Percentiles rank a stretch among this genome's conserved stretches.
Conservation (phyloP, 352 stramenopile genomes). For the Phytophthora sansomeana region DNA sequence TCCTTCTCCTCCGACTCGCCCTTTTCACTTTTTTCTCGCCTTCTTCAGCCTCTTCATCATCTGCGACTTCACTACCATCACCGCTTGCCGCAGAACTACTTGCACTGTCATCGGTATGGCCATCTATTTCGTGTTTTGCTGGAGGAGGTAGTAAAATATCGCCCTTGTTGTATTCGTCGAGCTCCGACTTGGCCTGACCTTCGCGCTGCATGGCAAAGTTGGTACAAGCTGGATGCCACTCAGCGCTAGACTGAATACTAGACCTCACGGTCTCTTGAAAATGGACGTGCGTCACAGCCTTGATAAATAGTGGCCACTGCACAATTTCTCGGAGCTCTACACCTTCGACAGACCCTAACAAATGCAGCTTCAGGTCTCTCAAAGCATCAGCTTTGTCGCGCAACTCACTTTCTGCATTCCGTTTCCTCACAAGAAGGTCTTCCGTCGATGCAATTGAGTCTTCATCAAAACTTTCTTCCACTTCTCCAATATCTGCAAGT, state of each 20-base stretch:
- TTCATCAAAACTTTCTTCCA: slow-evolving; percentile 18
- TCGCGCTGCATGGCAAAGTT: slow-evolving; percentile 67
- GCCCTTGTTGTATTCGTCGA: slow-evolving; percentile 55
- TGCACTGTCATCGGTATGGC: slow-evolving; percentile 81
- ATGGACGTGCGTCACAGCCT: slow-evolving; percentile 57
- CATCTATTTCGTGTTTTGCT: slow-evolving; percentile 74
- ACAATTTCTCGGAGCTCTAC: slow-evolving; percentile 58
- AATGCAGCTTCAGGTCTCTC: slow-evolving; percentile 52
- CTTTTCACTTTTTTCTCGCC: slow-evolving; percentile 7
- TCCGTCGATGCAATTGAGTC: slow-evolving; percentile 1
- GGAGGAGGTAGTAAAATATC: slow-evolving; percentile 62
- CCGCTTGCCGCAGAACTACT: slow-evolving; percentile 70
- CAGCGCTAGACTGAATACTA: slow-evolving; percentile 19
- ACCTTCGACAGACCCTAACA: slow-evolving; percentile 66
- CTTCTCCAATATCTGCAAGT: slow-evolving; percentile 17
- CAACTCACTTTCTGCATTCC: slow-evolving; percentile 33
- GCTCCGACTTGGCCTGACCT: slow-evolving; percentile 19
- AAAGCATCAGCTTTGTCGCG: slow-evolving; percentile 41
- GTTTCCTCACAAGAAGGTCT: slow-evolving; percentile 39
- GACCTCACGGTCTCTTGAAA: slow-evolving; percentile 43
- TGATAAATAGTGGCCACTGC: slow-evolving; percentile 65
- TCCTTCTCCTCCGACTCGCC: slow-evolving; percentile 10
- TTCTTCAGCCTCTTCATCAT: slow-evolving; percentile 20
- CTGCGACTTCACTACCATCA: slow-evolving; percentile 45
- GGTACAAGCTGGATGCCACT: slow-evolving; percentile 55